phyloP scores from a whole-genome alignment of 75 land plant species.

The Picea sitchensis region DNA sequence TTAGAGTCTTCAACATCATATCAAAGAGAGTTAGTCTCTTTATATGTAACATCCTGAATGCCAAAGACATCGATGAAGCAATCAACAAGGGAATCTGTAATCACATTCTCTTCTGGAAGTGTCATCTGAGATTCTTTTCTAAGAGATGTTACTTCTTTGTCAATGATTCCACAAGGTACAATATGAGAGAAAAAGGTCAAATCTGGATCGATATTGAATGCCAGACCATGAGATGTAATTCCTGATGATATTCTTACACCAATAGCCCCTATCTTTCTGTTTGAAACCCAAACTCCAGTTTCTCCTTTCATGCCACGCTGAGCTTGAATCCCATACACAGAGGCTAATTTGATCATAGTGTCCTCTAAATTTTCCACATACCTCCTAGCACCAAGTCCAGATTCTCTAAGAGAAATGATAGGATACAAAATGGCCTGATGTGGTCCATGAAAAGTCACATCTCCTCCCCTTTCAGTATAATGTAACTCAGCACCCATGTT shows the following conservation, averaged over 20 bases:
- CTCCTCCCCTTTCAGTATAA: constrained; percentile 83
- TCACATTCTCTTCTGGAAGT: constrained; percentile 55
- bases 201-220: constrained; percentile 91
- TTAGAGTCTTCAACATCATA: constrained; percentile 1
- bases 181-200: constrained; percentile 66
- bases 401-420: constrained; percentile 59
- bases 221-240: constrained; percentile 87
- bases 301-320: constrained; percentile 48
- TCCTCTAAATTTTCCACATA: constrained; percentile 89
- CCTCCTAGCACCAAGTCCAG: constrained; percentile 69
- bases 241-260: constrained; percentile 82
- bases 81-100: constrained; percentile 70
- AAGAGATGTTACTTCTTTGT: constrained; percentile 84
- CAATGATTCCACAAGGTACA: constrained; percentile 88
- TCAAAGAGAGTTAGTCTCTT: constrained; percentile 14
- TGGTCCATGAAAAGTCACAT: constrained; percentile 93
- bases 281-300: constrained; percentile 88
- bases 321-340: constrained; percentile 64
- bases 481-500: constrained; percentile 75
- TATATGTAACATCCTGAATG: constrained; percentile 33
- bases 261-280: constrained; percentile 88
- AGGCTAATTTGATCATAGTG: constrained; percentile 70
- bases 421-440: constrained; percentile 84
- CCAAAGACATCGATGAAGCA: constrained; percentile 58
- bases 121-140: constrained; percentile 40